Evolutionary conservation across 805 yeast species (phyloP), one percentile per base, ranked within the genome.

Genomic region (Blastobotrys chiropterorum): DNA sequence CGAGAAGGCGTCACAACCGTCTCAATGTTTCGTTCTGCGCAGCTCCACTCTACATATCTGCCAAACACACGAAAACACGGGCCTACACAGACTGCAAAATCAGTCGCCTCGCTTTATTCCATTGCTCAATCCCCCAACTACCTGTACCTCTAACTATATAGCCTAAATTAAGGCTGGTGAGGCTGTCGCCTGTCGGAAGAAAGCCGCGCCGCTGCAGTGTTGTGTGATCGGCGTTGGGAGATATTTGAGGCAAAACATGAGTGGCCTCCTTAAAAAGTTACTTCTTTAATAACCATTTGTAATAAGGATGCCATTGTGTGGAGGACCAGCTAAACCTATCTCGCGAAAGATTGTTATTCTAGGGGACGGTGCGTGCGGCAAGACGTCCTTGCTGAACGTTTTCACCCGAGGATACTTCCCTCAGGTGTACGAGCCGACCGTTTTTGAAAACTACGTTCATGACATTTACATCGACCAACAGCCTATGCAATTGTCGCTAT

Each of bases 331-430:
- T 26, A 62, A 62, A 59, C 74, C 80, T 48, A 69, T 89, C 56
- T 90, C 88, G 70, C 85, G 97, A 61, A 90, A 90, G 68, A 89
- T 90, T 50, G 98, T 90, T 62, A 90, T 90, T 56, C 75, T 92
- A 22, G 98, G 98, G 48, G 97, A 92, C 71, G 97, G 98, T 80
- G 97, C 98, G 19, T 92, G 97, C 74, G 99, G 99, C 70, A 92
- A 92, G 68, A 92, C 99, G 1, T 90, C 97, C 8, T 75, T 94
- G 50, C 75, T 92, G 64, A 94, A 92, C 67, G 97, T 94, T 57
- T 94, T 92, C 72, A 94, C 99, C 3, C 76, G 97, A 61, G 99
- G 99, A 1, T 94, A 92, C 69, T 92, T 92, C 73, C 98, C 98
- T 6, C 97, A 94, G 67, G 98, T 92, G 17, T 92, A 92, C 69